phyloP scores from a whole-genome alignment of 2,329 filamentous ascomycete genomes.

The Canariomyces notabilis region DNA sequence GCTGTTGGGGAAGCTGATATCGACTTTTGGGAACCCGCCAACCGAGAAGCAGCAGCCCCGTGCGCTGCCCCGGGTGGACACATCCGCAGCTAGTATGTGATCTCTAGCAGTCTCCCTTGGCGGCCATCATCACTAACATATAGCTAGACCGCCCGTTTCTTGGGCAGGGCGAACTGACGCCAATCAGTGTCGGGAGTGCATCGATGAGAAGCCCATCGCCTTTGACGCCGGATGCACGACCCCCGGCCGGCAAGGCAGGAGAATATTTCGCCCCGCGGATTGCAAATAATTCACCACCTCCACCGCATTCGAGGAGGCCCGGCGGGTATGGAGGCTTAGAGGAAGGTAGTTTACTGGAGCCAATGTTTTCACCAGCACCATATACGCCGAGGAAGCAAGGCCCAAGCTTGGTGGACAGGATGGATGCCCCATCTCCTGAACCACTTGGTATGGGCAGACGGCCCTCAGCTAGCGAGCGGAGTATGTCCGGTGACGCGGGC shows the following conservation, averaged over 20 bases:
- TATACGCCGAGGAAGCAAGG: constrained; percentile 43
- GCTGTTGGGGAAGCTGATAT: constrained; percentile 35
- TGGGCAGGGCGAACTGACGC: constrained; percentile 56
- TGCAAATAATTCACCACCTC: constrained; percentile 38
- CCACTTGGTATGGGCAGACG: constrained; percentile 54
- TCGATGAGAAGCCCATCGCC: constrained; percentile 59
- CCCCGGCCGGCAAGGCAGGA: constrained; percentile 38
- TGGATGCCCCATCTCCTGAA: constrained; percentile 62
- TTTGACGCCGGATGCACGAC: constrained; percentile 46
- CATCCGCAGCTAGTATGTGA: constrained; percentile 47
- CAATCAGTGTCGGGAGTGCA: constrained; percentile 55
- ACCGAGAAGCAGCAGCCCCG: constrained; percentile 37
- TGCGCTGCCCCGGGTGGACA: constrained; percentile 46
- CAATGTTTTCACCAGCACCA: constrained; percentile 42
- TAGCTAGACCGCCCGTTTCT: constrained; percentile 49
- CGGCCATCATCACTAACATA: constrained; percentile 29
- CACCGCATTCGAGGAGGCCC: constrained; percentile 36
- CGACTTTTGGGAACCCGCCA: constrained; percentile 27
- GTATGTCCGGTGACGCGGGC: constrained; percentile 12
- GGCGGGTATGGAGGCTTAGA: constrained; percentile 48
- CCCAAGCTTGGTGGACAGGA: constrained; percentile 49
- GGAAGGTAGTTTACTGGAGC: constrained; percentile 34
- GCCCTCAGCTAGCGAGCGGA: constrained; percentile 20
- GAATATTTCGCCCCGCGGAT: constrained; percentile 45
- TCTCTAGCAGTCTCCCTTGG: not conserved